A percentile compares a stretch with the other conserved stretches of the same genome.
Evolutionary conservation across 352 stramenopile genomes (phyloP).

Genomic region (Globisporangium alternatum): DNA sequence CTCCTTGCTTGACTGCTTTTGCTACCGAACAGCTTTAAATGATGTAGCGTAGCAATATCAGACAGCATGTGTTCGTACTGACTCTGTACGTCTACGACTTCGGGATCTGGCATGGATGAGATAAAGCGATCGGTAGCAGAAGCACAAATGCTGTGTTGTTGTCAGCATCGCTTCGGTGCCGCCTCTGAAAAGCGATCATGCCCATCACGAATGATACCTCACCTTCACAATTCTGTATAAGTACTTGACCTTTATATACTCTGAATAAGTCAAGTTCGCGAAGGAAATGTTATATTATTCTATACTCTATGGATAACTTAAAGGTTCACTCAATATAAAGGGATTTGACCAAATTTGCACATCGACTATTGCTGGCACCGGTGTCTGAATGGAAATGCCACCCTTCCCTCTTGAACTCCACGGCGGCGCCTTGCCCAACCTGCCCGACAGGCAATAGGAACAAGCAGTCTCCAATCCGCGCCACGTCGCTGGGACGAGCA

Average conservation of each 20-base stretch:
- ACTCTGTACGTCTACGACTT: not conserved
- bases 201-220: conserved; percentile 1
- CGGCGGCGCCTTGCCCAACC: too few species aligned
- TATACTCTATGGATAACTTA: not conserved
- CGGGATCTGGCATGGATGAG: too few species aligned
- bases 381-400: conserved; percentile 9
- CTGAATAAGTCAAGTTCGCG: not conserved
- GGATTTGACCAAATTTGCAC: conserved; percentile 1
- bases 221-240: not conserved
- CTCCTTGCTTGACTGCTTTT: not conserved
- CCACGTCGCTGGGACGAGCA: not conserved
- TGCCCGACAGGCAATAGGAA: not conserved
- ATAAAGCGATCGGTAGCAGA: not conserved
- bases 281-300: too few species aligned
- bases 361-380: not conserved
- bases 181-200: not conserved
- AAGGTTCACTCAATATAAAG: not conserved
- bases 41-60: not conserved
- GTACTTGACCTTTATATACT: not conserved
- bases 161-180: not conserved
- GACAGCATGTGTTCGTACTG: not conserved
- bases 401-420: not conserved
- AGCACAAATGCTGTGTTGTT: not conserved
- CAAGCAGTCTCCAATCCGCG: conserved; percentile 2
- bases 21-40: not conserved